Conservation (phyloP, 1,139 yeast genomes). For the Saccharomyces hybrid region DNA sequence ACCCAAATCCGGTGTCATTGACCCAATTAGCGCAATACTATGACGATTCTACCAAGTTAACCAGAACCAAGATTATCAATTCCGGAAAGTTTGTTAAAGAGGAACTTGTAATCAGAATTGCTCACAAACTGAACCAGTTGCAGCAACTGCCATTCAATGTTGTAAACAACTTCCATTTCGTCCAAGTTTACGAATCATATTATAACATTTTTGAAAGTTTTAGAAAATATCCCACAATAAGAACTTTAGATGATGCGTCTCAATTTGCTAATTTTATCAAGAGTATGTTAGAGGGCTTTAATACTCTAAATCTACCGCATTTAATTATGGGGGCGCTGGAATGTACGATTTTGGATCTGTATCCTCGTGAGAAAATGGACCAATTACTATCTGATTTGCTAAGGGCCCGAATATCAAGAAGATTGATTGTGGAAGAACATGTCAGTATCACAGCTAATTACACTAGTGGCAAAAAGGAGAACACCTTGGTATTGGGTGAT, state of each 20-base stretch:
- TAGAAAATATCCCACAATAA: conserved; percentile 60
- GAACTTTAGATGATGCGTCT: conserved; percentile 64
- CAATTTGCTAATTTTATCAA: conserved; percentile 58
- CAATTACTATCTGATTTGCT: conserved; percentile 65
- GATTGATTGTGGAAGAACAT: conserved; percentile 89
- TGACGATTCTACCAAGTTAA: conserved; percentile 44
- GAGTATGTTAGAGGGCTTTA: conserved; percentile 60
- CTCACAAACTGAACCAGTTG: conserved; percentile 68
- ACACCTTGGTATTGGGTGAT: conserved; percentile 62
- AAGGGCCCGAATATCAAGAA: conserved; percentile 77
- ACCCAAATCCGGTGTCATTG: conserved; percentile 84
- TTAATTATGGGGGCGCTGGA: conserved; percentile 90
- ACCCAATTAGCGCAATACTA: conserved; percentile 88
- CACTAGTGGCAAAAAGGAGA: conserved; percentile 34
- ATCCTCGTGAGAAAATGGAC: conserved; percentile 61
- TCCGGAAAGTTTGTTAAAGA: conserved; percentile 84
- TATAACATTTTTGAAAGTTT: conserved; percentile 80
- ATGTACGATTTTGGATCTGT: conserved; percentile 54
- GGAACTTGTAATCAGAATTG: conserved; percentile 77
- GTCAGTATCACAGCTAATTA: conserved; percentile 64
- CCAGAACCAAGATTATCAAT: conserved; percentile 66
- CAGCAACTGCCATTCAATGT: conserved; percentile 79
- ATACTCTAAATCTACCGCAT: conserved; percentile 73
- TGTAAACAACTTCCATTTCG: conserved; percentile 75
- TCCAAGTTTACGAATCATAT: conserved; percentile 82